Percentiles rank a stretch among this genome's conserved stretches.
Conservation (phyloP, 257 asterid species). For the Solanum lycopersicoides region DNA sequence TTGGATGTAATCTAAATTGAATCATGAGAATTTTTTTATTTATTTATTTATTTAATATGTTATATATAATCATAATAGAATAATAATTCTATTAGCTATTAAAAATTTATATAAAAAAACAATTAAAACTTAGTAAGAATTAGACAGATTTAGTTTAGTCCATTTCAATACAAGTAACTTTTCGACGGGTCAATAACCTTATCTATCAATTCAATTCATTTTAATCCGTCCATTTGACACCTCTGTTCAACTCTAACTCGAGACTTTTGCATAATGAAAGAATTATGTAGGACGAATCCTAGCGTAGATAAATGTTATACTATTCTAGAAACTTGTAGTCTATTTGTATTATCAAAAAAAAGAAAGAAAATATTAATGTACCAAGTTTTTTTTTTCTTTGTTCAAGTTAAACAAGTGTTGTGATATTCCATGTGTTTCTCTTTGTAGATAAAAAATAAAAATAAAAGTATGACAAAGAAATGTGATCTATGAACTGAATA, state of each 20-base stretch:
- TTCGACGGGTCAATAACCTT: too few species aligned
- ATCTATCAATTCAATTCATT: too few species aligned
- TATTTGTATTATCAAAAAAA: neutral
- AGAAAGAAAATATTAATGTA: neutral
- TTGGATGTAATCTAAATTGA: neutral
- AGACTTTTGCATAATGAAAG: neutral
- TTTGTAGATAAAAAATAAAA: neutral
- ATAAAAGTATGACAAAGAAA: neutral
- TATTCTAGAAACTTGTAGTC: neutral
- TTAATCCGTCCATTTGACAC: too few species aligned
- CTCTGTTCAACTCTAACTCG: neutral
- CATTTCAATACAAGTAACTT: neutral
- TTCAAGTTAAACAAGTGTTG: neutral
- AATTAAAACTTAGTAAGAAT: neutral
- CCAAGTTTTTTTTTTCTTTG: neutral
- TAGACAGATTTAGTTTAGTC: too few species aligned
- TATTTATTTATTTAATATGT: too few species aligned
- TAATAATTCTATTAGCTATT: too few species aligned
- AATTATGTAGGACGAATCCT: neutral
- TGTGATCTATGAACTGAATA: neutral
- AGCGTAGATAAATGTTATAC: neutral
- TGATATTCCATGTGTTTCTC: neutral
- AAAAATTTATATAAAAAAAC: too few species aligned
- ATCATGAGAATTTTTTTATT: too few species aligned
- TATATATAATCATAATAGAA: too few species aligned